Conservation (phyloP, 2,329 filamentous ascomycete genomes). For the Thermomyces lanuginosus region DNA sequence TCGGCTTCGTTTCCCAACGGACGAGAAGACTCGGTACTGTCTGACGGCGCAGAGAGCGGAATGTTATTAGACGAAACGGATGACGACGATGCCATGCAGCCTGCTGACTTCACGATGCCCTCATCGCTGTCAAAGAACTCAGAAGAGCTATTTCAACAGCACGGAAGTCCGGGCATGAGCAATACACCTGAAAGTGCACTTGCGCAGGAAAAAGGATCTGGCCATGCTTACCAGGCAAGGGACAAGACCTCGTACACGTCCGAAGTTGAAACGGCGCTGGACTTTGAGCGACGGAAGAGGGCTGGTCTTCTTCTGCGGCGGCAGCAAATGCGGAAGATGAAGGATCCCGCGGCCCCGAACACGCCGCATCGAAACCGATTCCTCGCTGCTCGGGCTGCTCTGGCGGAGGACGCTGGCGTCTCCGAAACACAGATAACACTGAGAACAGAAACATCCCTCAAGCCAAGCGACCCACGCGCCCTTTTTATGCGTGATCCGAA, state of each 20-base stretch:
- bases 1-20: too few species aligned
- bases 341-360: constrained; percentile 5
- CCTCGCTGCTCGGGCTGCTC: constrained; percentile 15
- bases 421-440: too few species aligned
- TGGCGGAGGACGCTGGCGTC: constrained; percentile 7
- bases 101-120: too few species aligned
- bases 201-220: constrained; percentile 6
- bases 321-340: constrained; percentile 7
- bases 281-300: constrained; percentile 25
- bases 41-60: too few species aligned
- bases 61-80: too few species aligned
- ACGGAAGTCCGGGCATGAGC: too few species aligned
- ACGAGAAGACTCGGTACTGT: too few species aligned
- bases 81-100: too few species aligned
- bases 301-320: constrained; percentile 15
- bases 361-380: constrained; percentile 18
- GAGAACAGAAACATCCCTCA: constrained; percentile 5
- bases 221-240: too few species aligned
- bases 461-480: constrained; percentile 15
- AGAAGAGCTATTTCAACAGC: too few species aligned
- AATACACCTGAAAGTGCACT: too few species aligned
- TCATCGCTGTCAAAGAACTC: too few species aligned
- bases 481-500: constrained; percentile 14
- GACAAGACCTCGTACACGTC: constrained; percentile 1
- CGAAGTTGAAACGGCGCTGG: constrained; percentile 13